phyloP scores from a whole-genome alignment of 176 grass and related monocot genomes.

The Rhynchospora tenuis region DNA sequence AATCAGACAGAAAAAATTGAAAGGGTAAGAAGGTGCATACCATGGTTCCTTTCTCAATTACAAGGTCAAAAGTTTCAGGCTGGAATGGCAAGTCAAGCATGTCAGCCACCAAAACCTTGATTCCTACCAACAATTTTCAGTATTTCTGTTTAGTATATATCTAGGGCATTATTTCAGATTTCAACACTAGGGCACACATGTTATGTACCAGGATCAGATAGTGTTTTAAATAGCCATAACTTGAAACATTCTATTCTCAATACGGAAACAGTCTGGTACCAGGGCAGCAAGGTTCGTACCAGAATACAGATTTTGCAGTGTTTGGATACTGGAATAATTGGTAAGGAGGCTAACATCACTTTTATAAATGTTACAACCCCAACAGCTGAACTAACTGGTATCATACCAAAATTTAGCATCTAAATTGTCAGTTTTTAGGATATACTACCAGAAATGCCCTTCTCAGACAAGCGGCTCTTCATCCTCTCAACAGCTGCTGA shows the following conservation, averaged over 20 bases:
- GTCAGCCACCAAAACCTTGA: conserved; percentile 68
- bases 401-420: background rate
- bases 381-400: background rate
- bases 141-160: background rate
- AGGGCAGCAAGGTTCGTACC: background rate
- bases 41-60: conserved; percentile 85
- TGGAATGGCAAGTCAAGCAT: conserved; percentile 84
- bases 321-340: background rate
- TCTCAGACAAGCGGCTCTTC: conserved; percentile 42
- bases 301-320: background rate
- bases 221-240: background rate
- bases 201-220: background rate
- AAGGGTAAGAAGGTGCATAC: conserved; percentile 13
- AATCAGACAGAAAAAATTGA: background rate
- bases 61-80: conserved; percentile 53
- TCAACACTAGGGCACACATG: background rate
- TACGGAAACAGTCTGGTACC: background rate
- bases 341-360: background rate
- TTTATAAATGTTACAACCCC: background rate
- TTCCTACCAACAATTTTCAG: conserved; percentile 29
- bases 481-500: conserved; percentile 63
- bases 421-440: background rate
- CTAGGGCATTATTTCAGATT: background rate
- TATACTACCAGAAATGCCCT: conserved; percentile 36
- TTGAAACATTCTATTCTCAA: background rate